A percentile compares a stretch with the other conserved stretches of the same genome.
phyloP scores from a whole-genome alignment of 1,284 basidiomycete species.

The Singerocomus inundabilis region DNA sequence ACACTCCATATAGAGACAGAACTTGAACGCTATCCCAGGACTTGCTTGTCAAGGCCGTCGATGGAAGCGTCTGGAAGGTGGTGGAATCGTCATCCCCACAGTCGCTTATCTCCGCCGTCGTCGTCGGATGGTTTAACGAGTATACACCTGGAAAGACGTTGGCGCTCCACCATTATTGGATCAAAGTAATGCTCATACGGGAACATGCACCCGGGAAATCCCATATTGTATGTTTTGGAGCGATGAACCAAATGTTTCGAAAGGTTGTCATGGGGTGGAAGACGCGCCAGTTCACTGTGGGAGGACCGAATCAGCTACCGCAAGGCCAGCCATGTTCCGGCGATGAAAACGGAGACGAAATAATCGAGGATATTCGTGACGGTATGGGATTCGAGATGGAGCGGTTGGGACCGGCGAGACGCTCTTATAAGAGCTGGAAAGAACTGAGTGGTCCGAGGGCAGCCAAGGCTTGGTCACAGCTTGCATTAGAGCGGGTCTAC shows the following conservation, averaged over 20 bases:
- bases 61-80: constrained; percentile 1
- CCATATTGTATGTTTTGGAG: neutral
- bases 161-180: constrained; percentile 2
- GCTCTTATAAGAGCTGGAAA: constrained; percentile 1
- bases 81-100: neutral
- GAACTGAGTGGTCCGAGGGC: neutral
- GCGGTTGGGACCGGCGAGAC: neutral
- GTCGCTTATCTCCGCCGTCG: neutral
- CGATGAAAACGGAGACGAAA: neutral
- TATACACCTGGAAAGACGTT: neutral
- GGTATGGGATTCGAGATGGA: constrained; percentile 2
- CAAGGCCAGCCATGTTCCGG: neutral
- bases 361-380: constrained; percentile 1
- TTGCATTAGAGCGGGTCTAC: constrained; percentile 1
- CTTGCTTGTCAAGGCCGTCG: constrained; percentile 1
- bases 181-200: constrained; percentile 1
- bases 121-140: constrained; percentile 1
- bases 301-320: neutral
- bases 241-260: neutral
- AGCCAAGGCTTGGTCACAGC: neutral
- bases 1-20: neutral
- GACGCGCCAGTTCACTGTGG: neutral
- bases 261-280: neutral
- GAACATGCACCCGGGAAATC: constrained; percentile 3
- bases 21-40: neutral